Evolutionary conservation across 2,329 filamentous ascomycete species (phyloP).

Genomic region (Capronia coronata): DNA sequence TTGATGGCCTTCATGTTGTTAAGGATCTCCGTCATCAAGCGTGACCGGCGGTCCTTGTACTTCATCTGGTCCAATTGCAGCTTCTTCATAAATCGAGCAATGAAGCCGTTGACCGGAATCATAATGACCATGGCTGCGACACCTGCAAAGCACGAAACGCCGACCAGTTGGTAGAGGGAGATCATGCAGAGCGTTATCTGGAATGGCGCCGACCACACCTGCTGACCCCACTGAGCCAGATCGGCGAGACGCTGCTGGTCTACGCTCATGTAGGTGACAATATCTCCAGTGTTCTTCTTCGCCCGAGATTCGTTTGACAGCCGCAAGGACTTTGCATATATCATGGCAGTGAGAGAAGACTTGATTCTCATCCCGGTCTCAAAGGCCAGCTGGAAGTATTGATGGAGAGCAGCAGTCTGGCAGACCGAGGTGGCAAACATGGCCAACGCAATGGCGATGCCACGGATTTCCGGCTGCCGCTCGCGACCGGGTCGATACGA

Average conservation of each 20-base stretch:
- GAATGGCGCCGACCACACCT: constrained; percentile 93
- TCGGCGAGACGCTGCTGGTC: constrained; percentile 94
- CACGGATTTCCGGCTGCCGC: constrained; percentile 73
- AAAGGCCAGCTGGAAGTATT: constrained; percentile 95
- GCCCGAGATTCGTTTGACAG: constrained; percentile 89
- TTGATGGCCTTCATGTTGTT: constrained; percentile 99
- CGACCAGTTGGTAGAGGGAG: constrained; percentile 90
- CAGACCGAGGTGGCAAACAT: constrained; percentile 86
- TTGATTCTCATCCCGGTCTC: constrained; percentile 97
- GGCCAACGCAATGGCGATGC: constrained; percentile 76
- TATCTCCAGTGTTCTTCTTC: constrained; percentile 87
- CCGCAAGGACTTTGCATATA: constrained; percentile 84
- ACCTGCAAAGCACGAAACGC: constrained; percentile 90
- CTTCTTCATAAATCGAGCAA: constrained; percentile 87
- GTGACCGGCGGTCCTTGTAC: constrained; percentile 91
- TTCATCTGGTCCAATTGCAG: constrained; percentile 97
- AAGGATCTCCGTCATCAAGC: constrained; percentile 92
- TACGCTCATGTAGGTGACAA: constrained; percentile 99
- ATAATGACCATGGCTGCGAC: constrained; percentile 93
- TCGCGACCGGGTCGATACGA: constrained; percentile 59
- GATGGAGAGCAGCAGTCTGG: constrained; percentile 87
- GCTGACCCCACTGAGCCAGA: constrained; percentile 88
- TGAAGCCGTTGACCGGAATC: constrained; percentile 91
- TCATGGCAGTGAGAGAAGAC: constrained; percentile 77
- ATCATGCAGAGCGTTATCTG: constrained; percentile 95